These are phyloP conservation scores for Calonectria pseudoreteaudii DNA, from an alignment of 2,329 filamentous ascomycete genomes.

Conservation along the genomic window DNA sequence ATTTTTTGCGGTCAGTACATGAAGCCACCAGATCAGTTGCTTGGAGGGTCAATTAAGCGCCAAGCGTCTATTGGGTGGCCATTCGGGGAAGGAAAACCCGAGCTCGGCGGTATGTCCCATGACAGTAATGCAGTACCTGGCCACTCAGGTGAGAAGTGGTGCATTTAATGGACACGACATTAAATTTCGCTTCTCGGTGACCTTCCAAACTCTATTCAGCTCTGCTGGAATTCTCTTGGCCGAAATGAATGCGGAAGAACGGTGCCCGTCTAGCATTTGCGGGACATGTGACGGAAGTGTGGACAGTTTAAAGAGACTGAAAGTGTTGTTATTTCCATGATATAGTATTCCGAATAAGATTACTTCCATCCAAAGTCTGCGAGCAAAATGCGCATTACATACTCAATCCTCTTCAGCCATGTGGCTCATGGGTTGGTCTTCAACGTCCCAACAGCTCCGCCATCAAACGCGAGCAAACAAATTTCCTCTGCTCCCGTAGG, in stretches of 20 bases:
- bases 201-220: neutral
- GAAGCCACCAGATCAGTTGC: neutral
- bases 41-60: conserved; percentile 11
- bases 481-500: conserved; percentile 57
- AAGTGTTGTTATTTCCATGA: neutral
- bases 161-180: neutral
- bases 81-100: conserved; percentile 10
- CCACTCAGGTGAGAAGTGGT: neutral
- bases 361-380: neutral
- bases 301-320: neutral
- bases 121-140: neutral
- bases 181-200: neutral
- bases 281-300: neutral
- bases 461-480: conserved; percentile 44
- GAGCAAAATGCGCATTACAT: conserved; percentile 7
- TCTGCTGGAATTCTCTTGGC: neutral
- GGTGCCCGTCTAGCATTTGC: neutral
- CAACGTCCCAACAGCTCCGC: conserved; percentile 48
- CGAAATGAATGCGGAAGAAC: conserved; percentile 3
- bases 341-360: neutral
- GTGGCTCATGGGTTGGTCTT: conserved; percentile 45
- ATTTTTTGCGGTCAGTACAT: neutral
- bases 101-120: neutral
- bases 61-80: conserved; percentile 4
- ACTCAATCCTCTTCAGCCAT: conserved; percentile 15